Base-by-base conservation (phyloP, 73 alveolate genomes). In the Paramecium sonneborni region DNA sequence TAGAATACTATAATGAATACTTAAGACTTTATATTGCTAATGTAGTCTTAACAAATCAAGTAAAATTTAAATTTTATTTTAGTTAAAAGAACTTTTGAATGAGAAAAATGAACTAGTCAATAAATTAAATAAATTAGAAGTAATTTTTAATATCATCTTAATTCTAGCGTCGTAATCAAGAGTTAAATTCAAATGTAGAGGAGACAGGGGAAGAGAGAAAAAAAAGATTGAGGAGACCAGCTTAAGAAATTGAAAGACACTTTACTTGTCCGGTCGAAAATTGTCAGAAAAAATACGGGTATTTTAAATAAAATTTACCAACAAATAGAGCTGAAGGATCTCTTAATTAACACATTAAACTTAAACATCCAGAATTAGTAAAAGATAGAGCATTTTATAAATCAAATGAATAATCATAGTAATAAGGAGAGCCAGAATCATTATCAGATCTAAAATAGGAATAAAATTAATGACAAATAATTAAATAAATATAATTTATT, bases 81-180 rank as follows among this genome's bases (percentile, higher is more conserved):
- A 88, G 90, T 70, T 88, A 28, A 88, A 88, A 52, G 94, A 88
- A 88, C 87, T 88, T 21, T 85, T 88, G 26, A 88, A 88, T 48
- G 94, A 88, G 41, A 88, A 88, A 62, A 88, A 88, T 41, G 94
- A 88, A 44, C 94, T 88, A 28, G 67, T 88, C n/a, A 82, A 88
- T 41, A 88, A 88, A 70, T 44, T 88, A 32, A 82, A 70, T 38
- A 37, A 88, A 88, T 52, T 88, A 26, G 94, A 86, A 62, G 93
- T 86, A 86, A 38, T 12, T 26, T 58, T 62, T 62, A 26, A 30
- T 37, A 37, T 38, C 18, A 37, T n/a, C 18, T 37, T 34, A 15
- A 37, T 28, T 28, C 9, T 34, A 79, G 90, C 69, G 90, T 24
- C 69, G 90, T 12, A 79, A 79, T 39, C 43, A 79, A 46, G 90